phyloP scores from a whole-genome alignment of 2,329 filamentous ascomycete genomes.

The Pleurostoma richardsiae region DNA sequence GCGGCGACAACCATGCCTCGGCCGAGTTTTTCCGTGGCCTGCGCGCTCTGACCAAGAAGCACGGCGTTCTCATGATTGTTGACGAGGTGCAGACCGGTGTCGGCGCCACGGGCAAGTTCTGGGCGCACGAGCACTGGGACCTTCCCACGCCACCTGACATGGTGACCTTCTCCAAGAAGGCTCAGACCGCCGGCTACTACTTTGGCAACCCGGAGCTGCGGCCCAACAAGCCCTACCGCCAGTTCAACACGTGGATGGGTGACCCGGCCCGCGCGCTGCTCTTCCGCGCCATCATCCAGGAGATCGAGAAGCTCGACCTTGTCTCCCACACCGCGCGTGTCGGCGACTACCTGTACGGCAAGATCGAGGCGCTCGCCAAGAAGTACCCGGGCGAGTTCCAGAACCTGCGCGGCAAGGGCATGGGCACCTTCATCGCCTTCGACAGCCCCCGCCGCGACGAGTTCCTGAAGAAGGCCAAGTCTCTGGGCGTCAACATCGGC shows the following conservation, averaged over 20 bases:
- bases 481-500: constrained; percentile 79
- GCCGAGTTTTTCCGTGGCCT: constrained; percentile 82
- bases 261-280: constrained; percentile 80
- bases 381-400: constrained; percentile 73
- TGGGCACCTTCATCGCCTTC: constrained; percentile 91
- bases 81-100: constrained; percentile 94
- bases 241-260: constrained; percentile 98
- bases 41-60: constrained; percentile 70
- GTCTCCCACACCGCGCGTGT: constrained; percentile 73
- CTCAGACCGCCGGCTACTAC: constrained; percentile 90
- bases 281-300: constrained; percentile 80
- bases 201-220: constrained; percentile 74
- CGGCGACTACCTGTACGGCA: constrained; percentile 71
- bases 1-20: constrained; percentile 90
- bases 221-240: constrained; percentile 89
- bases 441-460: constrained; percentile 77
- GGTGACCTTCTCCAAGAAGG: constrained; percentile 94
- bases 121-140: constrained; percentile 95
- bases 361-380: constrained; percentile 61
- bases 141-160: constrained; percentile 78
- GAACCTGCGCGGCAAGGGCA: constrained; percentile 81
- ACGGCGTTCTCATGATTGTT: constrained; percentile 80
- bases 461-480: constrained; percentile 75
- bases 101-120: constrained; percentile 90
- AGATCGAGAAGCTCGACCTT: constrained; percentile 72